phyloP scores from a whole-genome alignment of 163 green algal genomes.

The Prototheca wickerhamii region DNA sequence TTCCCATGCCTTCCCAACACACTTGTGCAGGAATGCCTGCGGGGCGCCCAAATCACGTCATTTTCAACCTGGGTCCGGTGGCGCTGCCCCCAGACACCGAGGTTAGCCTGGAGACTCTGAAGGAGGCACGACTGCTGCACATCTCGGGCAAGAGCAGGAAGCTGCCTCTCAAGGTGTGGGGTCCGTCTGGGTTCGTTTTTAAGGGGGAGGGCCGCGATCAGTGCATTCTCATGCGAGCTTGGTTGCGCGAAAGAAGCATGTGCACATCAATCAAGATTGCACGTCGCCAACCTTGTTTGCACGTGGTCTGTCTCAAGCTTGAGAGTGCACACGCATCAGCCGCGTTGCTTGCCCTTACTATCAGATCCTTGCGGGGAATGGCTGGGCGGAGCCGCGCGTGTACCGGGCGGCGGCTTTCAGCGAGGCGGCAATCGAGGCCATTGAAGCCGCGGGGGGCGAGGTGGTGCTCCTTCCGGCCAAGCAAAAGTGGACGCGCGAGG shows the following conservation, averaged over 20 bases:
- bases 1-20: neutral
- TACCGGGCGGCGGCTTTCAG: slow-evolving; percentile 79
- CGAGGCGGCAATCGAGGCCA: slow-evolving; percentile 65
- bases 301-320: no score
- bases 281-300: no score
- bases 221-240: neutral
- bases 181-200: neutral
- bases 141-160: slow-evolving; percentile 57
- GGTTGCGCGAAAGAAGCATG: no score
- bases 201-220: neutral
- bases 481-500: slow-evolving; percentile 67
- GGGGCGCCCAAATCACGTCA: slow-evolving; percentile 76
- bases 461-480: slow-evolving; percentile 47
- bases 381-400: slow-evolving; percentile 57
- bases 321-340: neutral
- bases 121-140: slow-evolving; percentile 73
- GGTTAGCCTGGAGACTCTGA: slow-evolving; percentile 73
- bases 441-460: slow-evolving; percentile 74
- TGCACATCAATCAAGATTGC: no score
- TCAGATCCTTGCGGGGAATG: slow-evolving; percentile 79
- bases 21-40: slow-evolving; percentile 73
- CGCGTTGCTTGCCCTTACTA: neutral
- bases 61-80: slow-evolving; percentile 81
- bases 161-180: slow-evolving; percentile 84
- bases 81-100: slow-evolving; percentile 50